Base-by-base conservation (phyloP, 2,329 filamentous ascomycete species). In the Chalara sp. region DNA sequence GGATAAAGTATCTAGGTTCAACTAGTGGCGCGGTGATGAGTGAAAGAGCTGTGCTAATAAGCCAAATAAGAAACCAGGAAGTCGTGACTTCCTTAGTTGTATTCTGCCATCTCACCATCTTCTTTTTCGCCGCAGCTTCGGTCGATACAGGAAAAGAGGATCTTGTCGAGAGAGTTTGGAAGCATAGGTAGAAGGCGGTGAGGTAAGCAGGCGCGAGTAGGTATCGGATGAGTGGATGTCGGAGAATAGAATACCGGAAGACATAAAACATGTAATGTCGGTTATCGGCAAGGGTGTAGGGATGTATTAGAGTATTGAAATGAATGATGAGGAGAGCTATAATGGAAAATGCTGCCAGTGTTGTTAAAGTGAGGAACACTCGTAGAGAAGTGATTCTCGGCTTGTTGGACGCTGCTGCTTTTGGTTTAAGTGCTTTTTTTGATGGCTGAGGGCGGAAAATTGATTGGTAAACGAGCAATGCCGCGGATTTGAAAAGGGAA, bases 191-290 rank as follows among this genome's bases (percentile, higher is more conserved):
- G 6, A 78, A 83, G 61, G 81, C 84, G 12, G 81, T 8, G 2
- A 86, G 76, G 67, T 99, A 97, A 1, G 85, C 71, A 0, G 84
- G 74, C 0, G 85, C 78, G 1, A 87, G 82, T 1, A 77, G 68
- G 60, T 89, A 90, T 35, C 84, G 84, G 47, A 89, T 69, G 13
- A 73, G 68, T 1, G 75, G 72, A 41, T 87, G 79, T 5, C 76
- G 76, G 2, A 86, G 78, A 37, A 97, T 84, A 5, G 86, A 84
- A 62, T 90, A 82, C 1, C 90, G 84, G 73, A 99, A 99, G 53
- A 95, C 75, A 70, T 99, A 99, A 68, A 99, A 99, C 67, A 95
- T 86, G 72, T 96, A 99, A 67, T 99, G 93, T 2, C 93, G 78
- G 68, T 99, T 99, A 68, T 99, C 93, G 33, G 93, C 93, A 1